Conservation (phyloP, 108 stramenopile genomes). For the Nitzschia sp. region DNA sequence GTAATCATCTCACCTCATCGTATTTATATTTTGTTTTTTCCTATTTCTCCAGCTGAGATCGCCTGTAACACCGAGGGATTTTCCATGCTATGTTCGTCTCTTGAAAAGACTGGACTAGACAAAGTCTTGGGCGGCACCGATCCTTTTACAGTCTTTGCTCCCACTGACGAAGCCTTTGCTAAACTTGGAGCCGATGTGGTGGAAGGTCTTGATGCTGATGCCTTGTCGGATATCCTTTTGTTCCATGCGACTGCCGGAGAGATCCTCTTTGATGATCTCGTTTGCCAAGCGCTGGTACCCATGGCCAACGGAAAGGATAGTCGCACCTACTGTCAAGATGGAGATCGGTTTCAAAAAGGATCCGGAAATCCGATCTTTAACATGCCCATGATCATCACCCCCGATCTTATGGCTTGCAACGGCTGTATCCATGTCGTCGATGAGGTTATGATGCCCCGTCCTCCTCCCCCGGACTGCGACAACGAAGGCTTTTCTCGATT, state of each 20-base stretch:
- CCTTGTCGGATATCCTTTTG: neutral
- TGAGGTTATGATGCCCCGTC: conserved; percentile 4
- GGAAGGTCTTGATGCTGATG: neutral
- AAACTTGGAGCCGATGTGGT: neutral
- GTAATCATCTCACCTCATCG: too few species aligned
- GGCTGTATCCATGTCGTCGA: conserved; percentile 10
- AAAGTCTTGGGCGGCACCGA: neutral
- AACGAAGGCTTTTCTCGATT: conserved; percentile 8
- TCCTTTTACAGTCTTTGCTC: neutral
- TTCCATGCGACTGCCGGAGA: conserved; percentile 3
- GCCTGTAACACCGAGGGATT: neutral
- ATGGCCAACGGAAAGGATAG: conserved; percentile 18
- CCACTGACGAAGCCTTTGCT: neutral
- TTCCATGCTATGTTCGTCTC: neutral
- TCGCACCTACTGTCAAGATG: conserved; percentile 5
- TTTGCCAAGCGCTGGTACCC: neutral
- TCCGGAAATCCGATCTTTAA: neutral
- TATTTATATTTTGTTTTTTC: too few species aligned
- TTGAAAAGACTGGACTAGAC: neutral
- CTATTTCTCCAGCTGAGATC: too few species aligned
- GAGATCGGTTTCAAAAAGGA: conserved; percentile 19
- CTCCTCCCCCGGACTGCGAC: too few species aligned
- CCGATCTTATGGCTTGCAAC: conserved; percentile 15
- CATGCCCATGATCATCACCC: neutral
- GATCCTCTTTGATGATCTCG: neutral